phyloP scores from a whole-genome alignment of 306 rosid genomes.

The Cucurbita argyrosperma region DNA sequence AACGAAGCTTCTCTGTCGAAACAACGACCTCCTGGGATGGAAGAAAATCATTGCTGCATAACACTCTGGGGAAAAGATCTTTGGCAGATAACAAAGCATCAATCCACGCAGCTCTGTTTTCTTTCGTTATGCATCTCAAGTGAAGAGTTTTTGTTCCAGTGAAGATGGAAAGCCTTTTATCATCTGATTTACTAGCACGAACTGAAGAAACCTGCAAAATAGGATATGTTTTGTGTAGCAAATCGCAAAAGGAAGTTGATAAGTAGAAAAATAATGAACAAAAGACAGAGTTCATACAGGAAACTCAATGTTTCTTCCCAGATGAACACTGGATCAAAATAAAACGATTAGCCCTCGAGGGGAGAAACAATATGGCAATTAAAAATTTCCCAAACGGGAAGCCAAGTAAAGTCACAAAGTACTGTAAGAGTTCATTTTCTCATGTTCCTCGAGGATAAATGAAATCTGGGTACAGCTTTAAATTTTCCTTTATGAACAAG shows the following conservation, averaged over 20 bases:
- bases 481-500: background rate
- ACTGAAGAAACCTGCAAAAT: slow-evolving; percentile 79
- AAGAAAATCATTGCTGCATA: slow-evolving; percentile 59
- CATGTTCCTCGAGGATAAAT: background rate
- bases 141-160: slow-evolving; percentile 96
- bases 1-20: slow-evolving; percentile 81
- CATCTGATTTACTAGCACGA: slow-evolving; percentile 96
- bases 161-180: slow-evolving; percentile 80
- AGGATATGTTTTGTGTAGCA: slow-evolving; percentile 18
- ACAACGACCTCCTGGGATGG: slow-evolving; percentile 65
- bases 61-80: slow-evolving; percentile 76
- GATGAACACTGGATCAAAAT: background rate
- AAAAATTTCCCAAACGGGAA: background rate
- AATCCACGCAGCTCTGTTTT: slow-evolving; percentile 79
- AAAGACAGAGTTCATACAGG: slow-evolving; percentile 2
- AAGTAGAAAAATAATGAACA: background rate
- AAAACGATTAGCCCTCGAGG: background rate
- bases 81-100: slow-evolving; percentile 79
- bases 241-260: slow-evolving; percentile 7
- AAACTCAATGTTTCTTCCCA: background rate
- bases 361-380: background rate
- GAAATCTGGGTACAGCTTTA: background rate
- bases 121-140: slow-evolving; percentile 63
- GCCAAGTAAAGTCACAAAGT: background rate
- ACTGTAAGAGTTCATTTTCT: background rate